These are phyloP conservation scores for Aspergillus sp. DNA, from an alignment of 2,329 filamentous ascomycete genomes.

Conservation along the genomic window DNA sequence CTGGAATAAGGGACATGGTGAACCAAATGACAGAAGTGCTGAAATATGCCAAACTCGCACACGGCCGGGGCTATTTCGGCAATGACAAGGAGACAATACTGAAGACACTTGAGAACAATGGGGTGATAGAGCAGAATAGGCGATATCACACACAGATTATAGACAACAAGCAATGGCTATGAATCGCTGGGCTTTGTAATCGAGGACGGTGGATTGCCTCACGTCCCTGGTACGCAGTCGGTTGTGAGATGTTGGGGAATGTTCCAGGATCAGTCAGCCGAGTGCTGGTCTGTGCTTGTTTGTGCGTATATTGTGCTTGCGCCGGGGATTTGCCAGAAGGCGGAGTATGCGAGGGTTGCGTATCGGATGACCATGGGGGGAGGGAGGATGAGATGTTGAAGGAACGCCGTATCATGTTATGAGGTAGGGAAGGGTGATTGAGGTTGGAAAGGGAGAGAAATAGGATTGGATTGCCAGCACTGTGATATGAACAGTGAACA, in stretches of 20 bases:
- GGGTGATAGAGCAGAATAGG: too few relatives aligned
- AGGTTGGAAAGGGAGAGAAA: background rate
- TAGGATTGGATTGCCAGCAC: background rate
- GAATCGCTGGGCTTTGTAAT: slow-evolving; percentile 21
- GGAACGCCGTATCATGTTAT: background rate
- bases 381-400: slow-evolving; percentile 29
- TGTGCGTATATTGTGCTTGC: slow-evolving; percentile 17
- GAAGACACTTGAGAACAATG: too few relatives aligned
- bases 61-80: too few relatives aligned
- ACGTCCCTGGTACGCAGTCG: slow-evolving; percentile 1
- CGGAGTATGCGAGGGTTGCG: slow-evolving; percentile 24
- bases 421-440: background rate
- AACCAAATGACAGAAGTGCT: too few relatives aligned
- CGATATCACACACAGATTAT: too few relatives aligned
- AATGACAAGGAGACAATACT: too few relatives aligned
- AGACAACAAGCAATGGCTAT: too few relatives aligned
- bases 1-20: too few relatives aligned
- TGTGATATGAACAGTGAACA: too few relatives aligned
- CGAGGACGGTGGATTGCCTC: slow-evolving; percentile 12
- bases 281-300: slow-evolving; percentile 22
- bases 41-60: too few relatives aligned
- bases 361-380: slow-evolving; percentile 29
- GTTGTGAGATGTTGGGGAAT: slow-evolving; percentile 25
- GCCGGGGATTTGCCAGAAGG: slow-evolving; percentile 12
- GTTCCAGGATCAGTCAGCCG: slow-evolving; percentile 16